Conservation (phyloP, 2,329 filamentous ascomycete species). For the Zymoseptoria brevis region DNA sequence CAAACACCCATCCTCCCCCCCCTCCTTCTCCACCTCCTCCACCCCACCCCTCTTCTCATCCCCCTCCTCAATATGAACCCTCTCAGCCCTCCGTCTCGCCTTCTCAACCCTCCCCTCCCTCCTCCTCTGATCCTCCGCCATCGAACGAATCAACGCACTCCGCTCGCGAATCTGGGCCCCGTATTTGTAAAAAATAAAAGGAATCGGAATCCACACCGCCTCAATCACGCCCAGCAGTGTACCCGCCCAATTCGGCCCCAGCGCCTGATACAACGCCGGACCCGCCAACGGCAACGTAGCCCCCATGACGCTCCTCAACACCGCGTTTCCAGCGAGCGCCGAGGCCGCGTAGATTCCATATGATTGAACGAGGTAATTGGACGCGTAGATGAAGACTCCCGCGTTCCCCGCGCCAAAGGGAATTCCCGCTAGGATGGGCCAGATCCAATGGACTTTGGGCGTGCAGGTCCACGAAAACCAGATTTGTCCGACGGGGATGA, state of each 20-base stretch:
- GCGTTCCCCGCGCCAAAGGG: slow-evolving; percentile 73
- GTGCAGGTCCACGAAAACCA: slow-evolving; percentile 85
- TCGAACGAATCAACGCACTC: slow-evolving; percentile 45
- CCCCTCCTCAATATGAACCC: neutral
- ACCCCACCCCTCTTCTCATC: slow-evolving; percentile 4
- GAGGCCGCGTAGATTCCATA: slow-evolving; percentile 78
- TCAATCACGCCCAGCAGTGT: slow-evolving; percentile 68
- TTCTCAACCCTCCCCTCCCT: slow-evolving; percentile 36
- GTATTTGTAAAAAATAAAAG: slow-evolving; percentile 39
- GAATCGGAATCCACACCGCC: slow-evolving; percentile 58
- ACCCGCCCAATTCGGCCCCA: slow-evolving; percentile 72
- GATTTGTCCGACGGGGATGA: slow-evolving; percentile 70
- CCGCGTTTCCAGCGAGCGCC: slow-evolving; percentile 70
- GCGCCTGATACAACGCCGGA: slow-evolving; percentile 57
- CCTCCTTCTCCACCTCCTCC: neutral
- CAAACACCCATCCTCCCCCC: neutral
- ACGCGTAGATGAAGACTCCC: slow-evolving; percentile 72
- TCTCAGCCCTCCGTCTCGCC: slow-evolving; percentile 6
- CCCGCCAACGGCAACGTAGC: slow-evolving; percentile 71
- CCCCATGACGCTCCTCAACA: slow-evolving; percentile 65
- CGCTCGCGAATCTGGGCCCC: slow-evolving; percentile 48
- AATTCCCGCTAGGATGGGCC: slow-evolving; percentile 67
- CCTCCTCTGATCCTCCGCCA: slow-evolving; percentile 41
- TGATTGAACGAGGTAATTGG: slow-evolving; percentile 69
- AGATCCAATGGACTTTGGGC: slow-evolving; percentile 74